Conservation (phyloP, 2,329 filamentous ascomycete genomes). For the Cryphonectria naterciae region DNA sequence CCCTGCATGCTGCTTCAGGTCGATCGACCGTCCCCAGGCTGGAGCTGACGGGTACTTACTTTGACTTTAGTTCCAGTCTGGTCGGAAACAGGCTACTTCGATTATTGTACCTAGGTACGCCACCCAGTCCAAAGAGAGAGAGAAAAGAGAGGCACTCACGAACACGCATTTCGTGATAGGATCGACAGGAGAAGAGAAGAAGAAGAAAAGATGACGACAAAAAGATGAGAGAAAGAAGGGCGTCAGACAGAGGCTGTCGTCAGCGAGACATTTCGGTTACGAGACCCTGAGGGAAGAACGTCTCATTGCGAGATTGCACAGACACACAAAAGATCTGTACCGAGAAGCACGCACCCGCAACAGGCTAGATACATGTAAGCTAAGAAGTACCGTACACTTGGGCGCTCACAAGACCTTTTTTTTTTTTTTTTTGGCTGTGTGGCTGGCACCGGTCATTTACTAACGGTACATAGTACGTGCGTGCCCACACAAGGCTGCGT, state of each 20-base stretch:
- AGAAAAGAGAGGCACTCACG: neutral
- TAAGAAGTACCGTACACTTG: neutral
- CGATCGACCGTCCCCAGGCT: neutral
- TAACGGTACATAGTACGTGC: neutral
- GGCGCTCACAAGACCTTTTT: neutral
- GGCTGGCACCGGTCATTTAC: neutral
- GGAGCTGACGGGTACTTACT: neutral
- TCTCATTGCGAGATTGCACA: constrained; percentile 1
- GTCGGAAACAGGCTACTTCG: neutral
- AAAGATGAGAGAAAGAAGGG: neutral
- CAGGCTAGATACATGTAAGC: constrained; percentile 1
- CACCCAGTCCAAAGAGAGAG: neutral
- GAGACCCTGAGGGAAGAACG: neutral
- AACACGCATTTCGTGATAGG: neutral
- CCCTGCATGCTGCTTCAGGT: neutral
- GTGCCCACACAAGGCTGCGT: neutral
- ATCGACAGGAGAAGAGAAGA: neutral
- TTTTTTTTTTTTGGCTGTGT: no score
- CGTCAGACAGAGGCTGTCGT: neutral
- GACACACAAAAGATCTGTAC: neutral
- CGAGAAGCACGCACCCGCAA: neutral
- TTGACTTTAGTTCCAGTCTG: neutral
- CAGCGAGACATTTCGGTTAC: constrained; percentile 1
- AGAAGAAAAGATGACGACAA: neutral
- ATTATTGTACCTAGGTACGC: neutral